Conservation (phyloP, 176 grass and related monocot genomes). For the Aegilops longissima region DNA sequence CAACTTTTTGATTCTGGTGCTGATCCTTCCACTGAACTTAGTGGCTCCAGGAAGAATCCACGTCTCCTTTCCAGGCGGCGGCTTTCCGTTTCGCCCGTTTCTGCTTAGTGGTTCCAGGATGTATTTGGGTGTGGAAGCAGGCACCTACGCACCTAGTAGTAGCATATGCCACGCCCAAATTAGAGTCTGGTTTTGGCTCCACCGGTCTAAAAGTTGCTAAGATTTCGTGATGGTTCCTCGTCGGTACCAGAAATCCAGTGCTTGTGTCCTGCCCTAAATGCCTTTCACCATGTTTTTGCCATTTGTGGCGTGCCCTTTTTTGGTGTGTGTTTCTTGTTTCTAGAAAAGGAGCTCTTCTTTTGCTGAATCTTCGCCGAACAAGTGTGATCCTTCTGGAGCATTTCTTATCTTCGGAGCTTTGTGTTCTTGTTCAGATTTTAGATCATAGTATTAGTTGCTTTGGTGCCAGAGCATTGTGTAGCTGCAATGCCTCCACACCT, state of each 20-base stretch:
- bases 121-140: conserved; percentile 2
- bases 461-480: conserved; percentile 2
- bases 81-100: not conserved
- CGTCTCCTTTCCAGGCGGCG: conserved; percentile 1
- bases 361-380: not conserved
- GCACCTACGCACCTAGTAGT: not conserved
- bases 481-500: conserved; percentile 13
- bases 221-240: conserved; percentile 7
- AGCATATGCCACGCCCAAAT: not conserved
- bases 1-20: not conserved
- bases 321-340: not conserved
- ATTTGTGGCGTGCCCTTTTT: not conserved
- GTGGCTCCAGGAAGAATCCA: not conserved
- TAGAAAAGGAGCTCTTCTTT: not conserved
- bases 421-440: conserved; percentile 30
- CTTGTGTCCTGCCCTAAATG: not conserved
- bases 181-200: not conserved
- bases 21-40: conserved; percentile 13
- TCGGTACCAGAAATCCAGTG: not conserved
- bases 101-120: not conserved
- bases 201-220: not conserved
- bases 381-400: not conserved
- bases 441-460: conserved; percentile 29
- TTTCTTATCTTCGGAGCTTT: not conserved
- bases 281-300: not conserved